Percentiles rank a stretch among this genome's conserved stretches.
Evolutionary conservation across 176 grass and related monocot genomes (phyloP).

Genomic region (Metroxylon sagu): DNA sequence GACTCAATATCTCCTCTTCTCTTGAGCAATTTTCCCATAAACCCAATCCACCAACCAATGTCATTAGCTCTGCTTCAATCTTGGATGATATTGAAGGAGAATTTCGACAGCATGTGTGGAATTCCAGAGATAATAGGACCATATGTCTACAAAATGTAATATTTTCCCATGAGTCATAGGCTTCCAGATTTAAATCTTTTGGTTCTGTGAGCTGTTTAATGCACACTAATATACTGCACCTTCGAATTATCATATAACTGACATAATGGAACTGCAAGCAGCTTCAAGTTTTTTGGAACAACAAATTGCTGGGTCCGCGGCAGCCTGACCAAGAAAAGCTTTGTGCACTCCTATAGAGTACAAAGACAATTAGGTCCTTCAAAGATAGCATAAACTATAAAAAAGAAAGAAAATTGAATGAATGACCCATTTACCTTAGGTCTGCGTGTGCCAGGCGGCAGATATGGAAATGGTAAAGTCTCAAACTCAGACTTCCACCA

Average conservation of each 20-base stretch:
- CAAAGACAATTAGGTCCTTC: not conserved
- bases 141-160: slow-evolving; percentile 33
- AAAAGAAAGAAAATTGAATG: too few species aligned
- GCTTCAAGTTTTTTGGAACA: slow-evolving; percentile 39
- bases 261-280: slow-evolving; percentile 42
- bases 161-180: too few species aligned
- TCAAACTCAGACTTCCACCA: slow-evolving; percentile 56
- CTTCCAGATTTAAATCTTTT: too few species aligned
- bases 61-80: slow-evolving; percentile 6
- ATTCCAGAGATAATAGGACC: slow-evolving; percentile 47
- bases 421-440: slow-evolving; percentile 23
- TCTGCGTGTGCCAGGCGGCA: slow-evolving; percentile 13
- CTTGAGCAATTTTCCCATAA: too few species aligned
- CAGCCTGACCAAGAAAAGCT: slow-evolving; percentile 50
- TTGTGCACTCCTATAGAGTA: slow-evolving; percentile 43
- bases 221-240: slow-evolving; percentile 1
- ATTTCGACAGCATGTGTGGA: slow-evolving; percentile 46
- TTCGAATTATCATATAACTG: slow-evolving; percentile 45
- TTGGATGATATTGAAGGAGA: slow-evolving; percentile 34
- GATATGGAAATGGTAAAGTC: slow-evolving; percentile 38
- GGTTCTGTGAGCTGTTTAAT: too few species aligned
- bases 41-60: too few species aligned
- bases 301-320: slow-evolving; percentile 34
- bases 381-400: too few species aligned
- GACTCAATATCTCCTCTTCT: too few species aligned